These are phyloP conservation scores for Coemansia sp. DNA, from an alignment of 192 early-diverging fungal species.

Conservation along the genomic window DNA sequence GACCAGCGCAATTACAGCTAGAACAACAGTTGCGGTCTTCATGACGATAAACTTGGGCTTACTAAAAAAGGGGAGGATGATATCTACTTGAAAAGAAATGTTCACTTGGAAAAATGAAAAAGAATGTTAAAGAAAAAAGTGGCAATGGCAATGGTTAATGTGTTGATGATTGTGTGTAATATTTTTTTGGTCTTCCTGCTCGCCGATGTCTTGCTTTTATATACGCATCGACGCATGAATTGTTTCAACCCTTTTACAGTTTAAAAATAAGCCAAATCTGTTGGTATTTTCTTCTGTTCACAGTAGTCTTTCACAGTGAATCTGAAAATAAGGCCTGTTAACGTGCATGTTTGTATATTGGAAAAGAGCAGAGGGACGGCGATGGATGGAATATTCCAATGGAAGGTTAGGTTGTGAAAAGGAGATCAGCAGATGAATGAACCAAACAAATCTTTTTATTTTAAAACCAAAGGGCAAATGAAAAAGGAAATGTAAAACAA, in stretches of 20 bases:
- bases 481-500: background rate
- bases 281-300: background rate
- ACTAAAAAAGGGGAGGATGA: background rate
- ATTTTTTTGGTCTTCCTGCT: too few species aligned
- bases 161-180: too few species aligned
- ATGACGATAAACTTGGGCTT: background rate
- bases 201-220: too few species aligned
- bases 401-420: conserved; percentile 3
- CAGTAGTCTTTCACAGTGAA: background rate
- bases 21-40: background rate
- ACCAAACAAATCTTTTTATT: background rate
- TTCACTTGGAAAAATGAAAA: too few species aligned
- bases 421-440: background rate
- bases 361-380: background rate
- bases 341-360: background rate
- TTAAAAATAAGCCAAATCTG: background rate
- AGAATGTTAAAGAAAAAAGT: background rate
- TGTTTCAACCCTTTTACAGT: background rate
- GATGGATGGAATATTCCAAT: conserved; percentile 3
- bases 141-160: background rate
- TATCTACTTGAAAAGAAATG: background rate
- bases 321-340: background rate
- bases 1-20: conserved; percentile 7
- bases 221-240: background rate
- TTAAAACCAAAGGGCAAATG: background rate